These are phyloP conservation scores for Daphne laureola DNA, from an alignment of 441 rosid species.

Conservation along the genomic window DNA sequence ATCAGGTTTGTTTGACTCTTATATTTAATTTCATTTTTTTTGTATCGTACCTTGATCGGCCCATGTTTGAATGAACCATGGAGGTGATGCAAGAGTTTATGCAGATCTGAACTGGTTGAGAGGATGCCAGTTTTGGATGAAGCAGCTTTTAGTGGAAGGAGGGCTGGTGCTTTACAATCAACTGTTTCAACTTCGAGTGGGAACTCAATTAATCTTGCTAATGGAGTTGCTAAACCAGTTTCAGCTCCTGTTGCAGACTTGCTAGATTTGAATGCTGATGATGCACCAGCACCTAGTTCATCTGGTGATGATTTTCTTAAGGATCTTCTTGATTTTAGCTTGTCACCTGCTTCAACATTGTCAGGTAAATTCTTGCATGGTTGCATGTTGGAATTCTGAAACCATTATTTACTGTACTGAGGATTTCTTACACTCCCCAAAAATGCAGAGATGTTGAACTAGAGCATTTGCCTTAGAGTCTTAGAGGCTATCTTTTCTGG, in stretches of 20 bases:
- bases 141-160: slow-evolving; percentile 86
- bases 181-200: slow-evolving; percentile 52
- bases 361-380: slow-evolving; percentile 50
- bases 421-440: too few relatives aligned
- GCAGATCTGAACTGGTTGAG: slow-evolving; percentile 87
- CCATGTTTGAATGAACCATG: slow-evolving; percentile 10
- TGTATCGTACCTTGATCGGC: slow-evolving; percentile 8
- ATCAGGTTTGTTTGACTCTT: slow-evolving; percentile 45
- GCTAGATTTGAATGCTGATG: slow-evolving; percentile 83
- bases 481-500: too few relatives aligned
- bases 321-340: slow-evolving; percentile 82
- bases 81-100: slow-evolving; percentile 28
- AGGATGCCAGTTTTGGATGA: slow-evolving; percentile 98
- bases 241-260: slow-evolving; percentile 85
- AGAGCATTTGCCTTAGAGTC: too few relatives aligned
- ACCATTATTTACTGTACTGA: too few relatives aligned
- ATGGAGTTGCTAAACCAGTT: slow-evolving; percentile 73
- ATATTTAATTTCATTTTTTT: slow-evolving; percentile 10
- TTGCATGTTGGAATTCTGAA: too few relatives aligned
- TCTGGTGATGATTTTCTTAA: slow-evolving; percentile 84
- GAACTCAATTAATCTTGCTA: slow-evolving; percentile 65
- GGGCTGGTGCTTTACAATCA: slow-evolving; percentile 66
- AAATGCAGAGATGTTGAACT: too few relatives aligned
- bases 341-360: slow-evolving; percentile 44
- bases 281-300: slow-evolving; percentile 66